phyloP scores from a whole-genome alignment of 2,329 filamentous ascomycete species.

The Aureobasidium sp. region DNA sequence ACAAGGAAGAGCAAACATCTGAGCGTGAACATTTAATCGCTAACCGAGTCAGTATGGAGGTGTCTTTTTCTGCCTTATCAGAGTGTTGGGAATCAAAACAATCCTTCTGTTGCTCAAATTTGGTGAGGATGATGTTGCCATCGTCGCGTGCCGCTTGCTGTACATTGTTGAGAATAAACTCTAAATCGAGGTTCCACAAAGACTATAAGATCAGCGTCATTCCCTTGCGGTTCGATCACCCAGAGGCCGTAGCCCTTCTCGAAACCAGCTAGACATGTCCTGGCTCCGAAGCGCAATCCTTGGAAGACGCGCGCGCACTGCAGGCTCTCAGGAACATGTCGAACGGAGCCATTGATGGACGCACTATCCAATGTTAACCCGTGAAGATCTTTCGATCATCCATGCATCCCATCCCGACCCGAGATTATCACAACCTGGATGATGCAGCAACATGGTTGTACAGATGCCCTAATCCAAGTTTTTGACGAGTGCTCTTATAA shows the following conservation, averaged over 20 bases:
- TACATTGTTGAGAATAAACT: neutral
- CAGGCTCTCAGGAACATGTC: neutral
- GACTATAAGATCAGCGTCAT: constrained; percentile 8
- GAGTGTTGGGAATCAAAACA: neutral
- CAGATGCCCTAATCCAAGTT: neutral
- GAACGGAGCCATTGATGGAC: neutral
- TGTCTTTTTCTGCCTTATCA: neutral
- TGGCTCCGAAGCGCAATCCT: constrained; percentile 2
- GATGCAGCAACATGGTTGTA: neutral
- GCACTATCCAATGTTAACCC: neutral
- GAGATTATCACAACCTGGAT: neutral
- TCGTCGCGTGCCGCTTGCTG: neutral
- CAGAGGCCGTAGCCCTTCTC: constrained; percentile 3
- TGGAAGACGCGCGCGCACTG: neutral
- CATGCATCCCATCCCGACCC: neutral
- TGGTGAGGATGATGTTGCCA: neutral
- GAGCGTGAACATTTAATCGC: neutral
- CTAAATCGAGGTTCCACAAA: constrained; percentile 2
- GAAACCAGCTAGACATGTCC: constrained; percentile 5
- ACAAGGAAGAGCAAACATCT: constrained; percentile 1
- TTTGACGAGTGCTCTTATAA: neutral
- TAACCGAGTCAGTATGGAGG: neutral
- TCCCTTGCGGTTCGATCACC: neutral
- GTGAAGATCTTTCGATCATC: constrained; percentile 6
- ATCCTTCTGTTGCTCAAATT: neutral